Evolutionary conservation across 306 rosid species (phyloP).

Genomic region (Cicer chorassanicum): DNA sequence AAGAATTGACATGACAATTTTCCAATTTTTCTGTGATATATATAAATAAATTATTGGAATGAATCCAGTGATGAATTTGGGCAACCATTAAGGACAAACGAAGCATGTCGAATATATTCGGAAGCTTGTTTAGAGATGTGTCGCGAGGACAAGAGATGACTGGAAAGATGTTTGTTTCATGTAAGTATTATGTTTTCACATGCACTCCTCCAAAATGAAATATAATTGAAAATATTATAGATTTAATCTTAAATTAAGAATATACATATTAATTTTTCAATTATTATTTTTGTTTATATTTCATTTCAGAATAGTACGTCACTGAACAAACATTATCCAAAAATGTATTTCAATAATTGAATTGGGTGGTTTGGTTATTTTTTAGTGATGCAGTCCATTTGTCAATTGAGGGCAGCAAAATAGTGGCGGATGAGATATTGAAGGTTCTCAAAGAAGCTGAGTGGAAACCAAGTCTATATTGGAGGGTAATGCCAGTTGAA

Average conservation of each 20-base stretch:
- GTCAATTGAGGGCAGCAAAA: slow-evolving; percentile 61
- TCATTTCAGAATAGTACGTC: not conserved
- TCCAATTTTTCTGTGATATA: no score
- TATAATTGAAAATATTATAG: no score
- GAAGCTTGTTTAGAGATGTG: slow-evolving; percentile 70
- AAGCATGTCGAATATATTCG: slow-evolving; percentile 56
- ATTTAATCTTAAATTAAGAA: no score
- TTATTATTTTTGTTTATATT: no score
- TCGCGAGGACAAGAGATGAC: slow-evolving; percentile 56
- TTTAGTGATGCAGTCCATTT: slow-evolving; percentile 76
- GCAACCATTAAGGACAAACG: slow-evolving; percentile 39
- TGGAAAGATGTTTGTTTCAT: slow-evolving; percentile 62
- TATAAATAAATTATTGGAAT: slow-evolving; percentile 21
- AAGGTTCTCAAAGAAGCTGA: slow-evolving; percentile 62
- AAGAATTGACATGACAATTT: no score
- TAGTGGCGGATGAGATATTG: slow-evolving; percentile 59
- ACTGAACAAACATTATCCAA: not conserved
- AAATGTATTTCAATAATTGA: not conserved
- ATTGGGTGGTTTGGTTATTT: slow-evolving; percentile 22
- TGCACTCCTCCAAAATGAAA: no score
- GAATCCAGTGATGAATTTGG: slow-evolving; percentile 14
- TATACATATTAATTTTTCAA: no score
- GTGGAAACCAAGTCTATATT: slow-evolving; percentile 70
- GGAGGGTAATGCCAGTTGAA: slow-evolving; percentile 58
- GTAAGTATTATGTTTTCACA: slow-evolving; percentile 48